These are phyloP conservation scores for Candida succiphila DNA, from an alignment of 805 yeast species.

Conservation along the genomic window DNA sequence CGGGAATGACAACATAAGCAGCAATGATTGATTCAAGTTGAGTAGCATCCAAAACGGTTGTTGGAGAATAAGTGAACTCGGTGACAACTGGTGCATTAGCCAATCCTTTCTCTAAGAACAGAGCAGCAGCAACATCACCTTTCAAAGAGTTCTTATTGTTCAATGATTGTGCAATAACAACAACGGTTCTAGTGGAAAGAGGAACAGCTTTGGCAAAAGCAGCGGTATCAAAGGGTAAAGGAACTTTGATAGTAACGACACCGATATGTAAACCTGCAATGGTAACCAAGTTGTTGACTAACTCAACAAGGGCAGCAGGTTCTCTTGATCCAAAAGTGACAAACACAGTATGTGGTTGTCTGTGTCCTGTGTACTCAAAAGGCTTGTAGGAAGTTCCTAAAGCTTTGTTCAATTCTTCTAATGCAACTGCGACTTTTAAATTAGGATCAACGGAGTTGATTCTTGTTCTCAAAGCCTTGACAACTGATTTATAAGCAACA, in stretches of 20 bases:
- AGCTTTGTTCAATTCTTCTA: slow-evolving; percentile 39
- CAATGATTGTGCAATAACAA: slow-evolving; percentile 53
- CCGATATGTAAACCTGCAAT: slow-evolving; percentile 36
- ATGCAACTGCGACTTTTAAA: slow-evolving; percentile 32
- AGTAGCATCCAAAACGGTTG: slow-evolving; percentile 46
- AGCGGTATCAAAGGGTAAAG: slow-evolving; percentile 65
- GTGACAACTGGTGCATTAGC: slow-evolving; percentile 29
- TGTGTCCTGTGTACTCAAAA: slow-evolving; percentile 63
- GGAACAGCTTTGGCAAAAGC: slow-evolving; percentile 57
- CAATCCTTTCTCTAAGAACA: slow-evolving; percentile 40
- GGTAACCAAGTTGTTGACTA: slow-evolving; percentile 27
- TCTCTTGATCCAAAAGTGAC: slow-evolving; percentile 74
- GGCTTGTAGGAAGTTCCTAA: slow-evolving; percentile 45
- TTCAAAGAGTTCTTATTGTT: slow-evolving; percentile 35
- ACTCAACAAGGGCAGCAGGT: slow-evolving; percentile 39
- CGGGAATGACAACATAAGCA: slow-evolving; percentile 27
- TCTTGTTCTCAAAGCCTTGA: slow-evolving; percentile 15
- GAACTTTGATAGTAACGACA: slow-evolving; percentile 62
- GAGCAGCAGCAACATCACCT: slow-evolving; percentile 64
- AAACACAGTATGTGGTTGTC: slow-evolving; percentile 60
- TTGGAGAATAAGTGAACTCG: slow-evolving; percentile 42
- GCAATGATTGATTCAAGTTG: slow-evolving; percentile 39
- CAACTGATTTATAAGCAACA: slow-evolving; percentile 27
- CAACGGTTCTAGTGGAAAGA: slow-evolving; percentile 41
- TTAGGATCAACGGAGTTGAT: slow-evolving; percentile 14